phyloP scores from a whole-genome alignment of 2,329 filamentous ascomycete species.

The Arthrobotrys entomopaga region DNA sequence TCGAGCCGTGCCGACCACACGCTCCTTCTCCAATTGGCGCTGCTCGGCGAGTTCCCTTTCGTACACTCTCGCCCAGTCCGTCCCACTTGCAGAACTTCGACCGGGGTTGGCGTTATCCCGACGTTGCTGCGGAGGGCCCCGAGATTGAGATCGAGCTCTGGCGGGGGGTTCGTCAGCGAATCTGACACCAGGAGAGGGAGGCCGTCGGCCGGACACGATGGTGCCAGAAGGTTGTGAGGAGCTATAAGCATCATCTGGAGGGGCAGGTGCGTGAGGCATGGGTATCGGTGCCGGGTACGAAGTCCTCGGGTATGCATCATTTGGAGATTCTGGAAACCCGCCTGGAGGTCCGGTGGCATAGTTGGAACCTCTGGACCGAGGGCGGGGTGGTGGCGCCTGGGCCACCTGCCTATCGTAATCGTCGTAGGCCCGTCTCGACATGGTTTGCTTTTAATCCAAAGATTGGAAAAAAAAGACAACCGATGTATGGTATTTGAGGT shows the following conservation, averaged over 20 bases:
- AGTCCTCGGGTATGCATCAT: constrained; percentile 42
- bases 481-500: neutral
- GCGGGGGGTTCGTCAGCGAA: constrained; percentile 36
- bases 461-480: neutral
- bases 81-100: constrained; percentile 25
- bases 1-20: neutral
- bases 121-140: neutral
- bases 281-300: constrained; percentile 24
- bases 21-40: constrained; percentile 26
- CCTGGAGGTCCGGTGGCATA: constrained; percentile 37
- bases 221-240: constrained; percentile 12
- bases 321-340: constrained; percentile 49
- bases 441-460: constrained; percentile 8
- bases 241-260: constrained; percentile 41
- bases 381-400: constrained; percentile 15
- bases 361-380: constrained; percentile 29
- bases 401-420: constrained; percentile 47
- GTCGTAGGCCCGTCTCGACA: constrained; percentile 50
- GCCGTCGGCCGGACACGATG: constrained; percentile 49
- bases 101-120: constrained; percentile 31
- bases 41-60: constrained; percentile 43
- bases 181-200: constrained; percentile 44
- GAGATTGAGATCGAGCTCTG: constrained; percentile 13
- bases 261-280: constrained; percentile 48
- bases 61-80: constrained; percentile 43